Percentiles rank a stretch among this genome's conserved stretches.
These are phyloP conservation scores for Abortiporus biennis DNA, from an alignment of 1,284 basidiomycete species.

Conservation along the genomic window DNA sequence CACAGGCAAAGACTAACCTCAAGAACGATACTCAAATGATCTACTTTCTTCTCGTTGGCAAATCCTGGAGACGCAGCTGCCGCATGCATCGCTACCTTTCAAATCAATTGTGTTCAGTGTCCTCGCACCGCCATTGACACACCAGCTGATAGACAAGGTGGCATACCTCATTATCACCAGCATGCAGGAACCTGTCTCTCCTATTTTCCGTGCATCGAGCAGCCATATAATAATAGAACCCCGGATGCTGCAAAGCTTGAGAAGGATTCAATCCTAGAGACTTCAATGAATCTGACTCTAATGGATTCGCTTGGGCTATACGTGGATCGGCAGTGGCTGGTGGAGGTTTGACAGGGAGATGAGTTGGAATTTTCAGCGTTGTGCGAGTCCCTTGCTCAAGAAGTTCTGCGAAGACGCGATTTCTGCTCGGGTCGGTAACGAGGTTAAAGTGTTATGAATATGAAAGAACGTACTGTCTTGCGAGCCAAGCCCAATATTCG, in stretches of 20 bases:
- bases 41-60: slow-evolving; percentile 83
- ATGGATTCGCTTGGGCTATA: slow-evolving; percentile 23
- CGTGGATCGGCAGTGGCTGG: slow-evolving; percentile 25
- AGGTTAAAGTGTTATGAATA: slow-evolving; percentile 1
- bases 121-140: background rate
- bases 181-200: slow-evolving; percentile 56
- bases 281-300: slow-evolving; percentile 49
- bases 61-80: slow-evolving; percentile 51
- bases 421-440: slow-evolving; percentile 35
- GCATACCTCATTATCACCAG: slow-evolving; percentile 54
- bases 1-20: slow-evolving; percentile 69
- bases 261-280: slow-evolving; percentile 61
- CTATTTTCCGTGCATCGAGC: slow-evolving; percentile 79
- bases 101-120: slow-evolving; percentile 1
- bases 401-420: slow-evolving; percentile 84
- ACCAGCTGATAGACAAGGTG: background rate
- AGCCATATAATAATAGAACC: slow-evolving; percentile 87
- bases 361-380: slow-evolving; percentile 60
- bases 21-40: slow-evolving; percentile 74
- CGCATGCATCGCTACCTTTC: slow-evolving; percentile 13
- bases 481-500: slow-evolving; percentile 97
- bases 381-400: slow-evolving; percentile 75
- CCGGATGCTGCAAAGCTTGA: slow-evolving; percentile 80
- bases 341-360: slow-evolving; percentile 25
- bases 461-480: slow-evolving; percentile 71